Conservation (phyloP, 2,329 filamentous ascomycete species). For the Aureobasidium melanogenum region DNA sequence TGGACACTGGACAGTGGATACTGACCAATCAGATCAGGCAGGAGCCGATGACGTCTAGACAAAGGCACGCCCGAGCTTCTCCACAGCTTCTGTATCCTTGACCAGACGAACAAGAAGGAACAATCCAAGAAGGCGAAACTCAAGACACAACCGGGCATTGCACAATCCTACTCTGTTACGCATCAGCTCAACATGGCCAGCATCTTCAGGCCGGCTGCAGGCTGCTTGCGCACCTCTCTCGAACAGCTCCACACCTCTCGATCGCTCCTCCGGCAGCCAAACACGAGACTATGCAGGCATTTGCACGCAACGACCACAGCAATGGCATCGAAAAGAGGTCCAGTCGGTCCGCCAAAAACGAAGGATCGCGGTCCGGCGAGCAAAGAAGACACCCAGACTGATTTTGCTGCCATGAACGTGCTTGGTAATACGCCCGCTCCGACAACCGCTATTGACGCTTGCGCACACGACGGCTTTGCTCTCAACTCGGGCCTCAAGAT, state of each 20-base stretch:
- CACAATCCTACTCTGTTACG: not conserved
- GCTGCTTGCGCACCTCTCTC: not conserved
- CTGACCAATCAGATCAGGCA: not conserved
- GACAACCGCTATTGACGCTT: conserved; percentile 75
- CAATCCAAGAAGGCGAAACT: not conserved
- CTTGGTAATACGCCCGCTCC: conserved; percentile 66
- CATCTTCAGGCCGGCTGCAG: not conserved
- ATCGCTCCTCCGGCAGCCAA: not conserved
- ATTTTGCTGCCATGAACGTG: conserved; percentile 71
- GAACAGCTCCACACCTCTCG: not conserved
- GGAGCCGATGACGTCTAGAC: not conserved
- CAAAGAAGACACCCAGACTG: conserved; percentile 55
- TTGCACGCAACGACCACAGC: not conserved
- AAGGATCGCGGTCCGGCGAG: conserved; percentile 54
- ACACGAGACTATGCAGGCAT: not conserved
- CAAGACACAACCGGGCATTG: not conserved
- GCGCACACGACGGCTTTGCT: conserved; percentile 73
- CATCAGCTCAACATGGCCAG: not conserved
- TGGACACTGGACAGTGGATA: not conserved
- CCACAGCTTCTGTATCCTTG: not conserved
- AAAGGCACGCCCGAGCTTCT: conserved; percentile 1
- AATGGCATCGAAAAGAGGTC: not conserved
- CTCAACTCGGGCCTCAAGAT: conserved; percentile 73
- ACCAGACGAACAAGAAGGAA: not conserved
- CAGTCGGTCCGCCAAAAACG: conserved; percentile 30